These are phyloP conservation scores for Corrigiola litoralis DNA, from an alignment of 179 eudicot genomes.

Conservation along the genomic window DNA sequence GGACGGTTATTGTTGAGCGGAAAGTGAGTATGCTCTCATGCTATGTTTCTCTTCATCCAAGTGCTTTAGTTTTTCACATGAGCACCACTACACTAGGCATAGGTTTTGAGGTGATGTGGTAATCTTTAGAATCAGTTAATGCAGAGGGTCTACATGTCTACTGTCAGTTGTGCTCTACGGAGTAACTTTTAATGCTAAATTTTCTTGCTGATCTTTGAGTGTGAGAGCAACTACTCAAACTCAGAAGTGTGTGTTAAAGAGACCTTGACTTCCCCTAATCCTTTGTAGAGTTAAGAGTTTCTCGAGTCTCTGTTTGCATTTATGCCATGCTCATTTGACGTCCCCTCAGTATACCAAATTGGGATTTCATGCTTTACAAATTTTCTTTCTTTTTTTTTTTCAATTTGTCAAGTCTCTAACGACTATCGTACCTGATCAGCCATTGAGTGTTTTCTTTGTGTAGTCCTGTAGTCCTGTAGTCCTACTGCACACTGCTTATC, in stretches of 20 bases:
- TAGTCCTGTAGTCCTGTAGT: too few species aligned
- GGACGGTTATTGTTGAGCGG: slow-evolving; percentile 88
- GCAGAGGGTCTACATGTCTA: too few species aligned
- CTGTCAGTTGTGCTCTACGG: too few species aligned
- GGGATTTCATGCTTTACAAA: neutral
- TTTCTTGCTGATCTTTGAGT: too few species aligned
- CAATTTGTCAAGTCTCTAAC: too few species aligned
- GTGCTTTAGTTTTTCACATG: neutral
- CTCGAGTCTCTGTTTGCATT: neutral
- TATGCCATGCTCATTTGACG: neutral
- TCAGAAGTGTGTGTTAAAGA: too few species aligned
- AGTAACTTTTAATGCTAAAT: too few species aligned
- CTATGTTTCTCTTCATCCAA: neutral
- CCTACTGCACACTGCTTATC: too few species aligned
- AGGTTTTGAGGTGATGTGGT: neutral
- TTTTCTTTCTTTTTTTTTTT: too few species aligned
- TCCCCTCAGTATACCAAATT: neutral
- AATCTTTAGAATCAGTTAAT: neutral
- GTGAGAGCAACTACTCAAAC: too few species aligned
- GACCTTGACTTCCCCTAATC: too few species aligned
- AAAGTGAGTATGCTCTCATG: slow-evolving; percentile 49
- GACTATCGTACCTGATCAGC: too few species aligned
- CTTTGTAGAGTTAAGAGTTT: neutral
- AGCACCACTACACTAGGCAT: neutral
- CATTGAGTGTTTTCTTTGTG: neutral